Evolutionary conservation across 2,329 filamentous ascomycete species (phyloP), one percentile per base, ranked within the genome.

Genomic region (Colletotrichum spaethianum): DNA sequence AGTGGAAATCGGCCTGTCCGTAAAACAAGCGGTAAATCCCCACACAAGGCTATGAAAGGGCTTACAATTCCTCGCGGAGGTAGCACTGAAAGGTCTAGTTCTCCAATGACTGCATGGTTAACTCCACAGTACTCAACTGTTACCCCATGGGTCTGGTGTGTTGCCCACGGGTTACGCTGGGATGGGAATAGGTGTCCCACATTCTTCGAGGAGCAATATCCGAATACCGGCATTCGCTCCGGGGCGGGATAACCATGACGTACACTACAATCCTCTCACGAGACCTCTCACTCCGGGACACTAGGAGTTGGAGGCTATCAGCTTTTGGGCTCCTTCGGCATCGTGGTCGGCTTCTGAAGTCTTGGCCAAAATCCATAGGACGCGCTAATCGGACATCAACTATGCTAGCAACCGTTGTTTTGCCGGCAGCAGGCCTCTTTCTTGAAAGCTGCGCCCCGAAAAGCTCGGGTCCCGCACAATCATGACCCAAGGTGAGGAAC

Each of bases 131-230:
- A 42, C 59, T 42, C 36, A 60, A 53, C 31, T 55, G 36, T 28
- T 72, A 50, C 65, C 70, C 70, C 65, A 55, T 64, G 70, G 65
- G 31, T 60, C 26, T 72, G 53, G 59, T 55, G 36, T 60, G 53
- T 44, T 60, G 23, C 16, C 16, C 4, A n/a, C 23, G 28, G n/a
- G 57, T 33, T 14, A 28, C 26, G 16, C 28, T 36, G 50, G 36
- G 11, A 52, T 8, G 14, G 50, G 7, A 38, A 70, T 55, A 55
- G 63, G 56, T 48, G 60, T 50, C 52, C 65, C 65, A 48, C 52
- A 40, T 42, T 55, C 36, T 56, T 18, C 57, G 23, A 7, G 44
- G 46, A 52, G 16, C 23, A n/a, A 2, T 53, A 12, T 20, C 44
- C 23, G 26, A 55, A 44, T 23, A 44, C 60, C 57, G 65, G 53